These are phyloP conservation scores for Massospora cicadina DNA, from an alignment of 371 early-diverging fungal species.

Conservation along the genomic window DNA sequence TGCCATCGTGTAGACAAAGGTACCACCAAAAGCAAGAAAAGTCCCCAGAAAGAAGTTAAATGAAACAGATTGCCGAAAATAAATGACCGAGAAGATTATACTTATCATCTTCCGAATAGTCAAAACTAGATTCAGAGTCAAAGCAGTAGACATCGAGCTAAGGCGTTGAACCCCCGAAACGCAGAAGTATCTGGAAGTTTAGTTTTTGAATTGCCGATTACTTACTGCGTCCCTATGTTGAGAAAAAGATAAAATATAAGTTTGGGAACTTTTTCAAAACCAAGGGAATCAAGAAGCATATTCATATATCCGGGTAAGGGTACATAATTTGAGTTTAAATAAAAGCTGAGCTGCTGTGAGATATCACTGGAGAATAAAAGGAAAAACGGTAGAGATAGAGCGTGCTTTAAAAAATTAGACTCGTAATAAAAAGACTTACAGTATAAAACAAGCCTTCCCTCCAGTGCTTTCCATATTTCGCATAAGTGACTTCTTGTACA, in stretches of 20 bases:
- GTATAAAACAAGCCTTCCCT: slow-evolving; percentile 79
- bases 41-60: slow-evolving; percentile 8
- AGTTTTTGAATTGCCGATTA: slow-evolving; percentile 7
- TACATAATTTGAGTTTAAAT: slow-evolving; percentile 30
- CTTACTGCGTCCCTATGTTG: slow-evolving; percentile 64
- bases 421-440: slow-evolving; percentile 20
- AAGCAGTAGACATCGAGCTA: slow-evolving; percentile 50
- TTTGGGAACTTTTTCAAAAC: slow-evolving; percentile 24
- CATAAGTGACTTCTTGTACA: slow-evolving; percentile 64
- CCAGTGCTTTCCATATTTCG: slow-evolving; percentile 68
- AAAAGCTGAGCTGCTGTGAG: slow-evolving; percentile 22
- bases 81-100: slow-evolving; percentile 58
- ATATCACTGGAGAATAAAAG: slow-evolving; percentile 47
- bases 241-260: slow-evolving; percentile 47
- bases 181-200: slow-evolving; percentile 42
- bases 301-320: slow-evolving; percentile 19
- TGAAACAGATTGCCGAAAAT: slow-evolving; percentile 29
- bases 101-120: slow-evolving; percentile 71
- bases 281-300: slow-evolving; percentile 17
- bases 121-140: slow-evolving; percentile 70
- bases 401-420: slow-evolving; percentile 30
- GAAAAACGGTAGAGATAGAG: slow-evolving; percentile 63
- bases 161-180: slow-evolving; percentile 74
- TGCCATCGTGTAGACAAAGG: slow-evolving; percentile 9
- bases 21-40: slow-evolving; percentile 7